Conservation (phyloP, 495 filamentous ascomycete genomes). For the Penicillium desertorum region DNA sequence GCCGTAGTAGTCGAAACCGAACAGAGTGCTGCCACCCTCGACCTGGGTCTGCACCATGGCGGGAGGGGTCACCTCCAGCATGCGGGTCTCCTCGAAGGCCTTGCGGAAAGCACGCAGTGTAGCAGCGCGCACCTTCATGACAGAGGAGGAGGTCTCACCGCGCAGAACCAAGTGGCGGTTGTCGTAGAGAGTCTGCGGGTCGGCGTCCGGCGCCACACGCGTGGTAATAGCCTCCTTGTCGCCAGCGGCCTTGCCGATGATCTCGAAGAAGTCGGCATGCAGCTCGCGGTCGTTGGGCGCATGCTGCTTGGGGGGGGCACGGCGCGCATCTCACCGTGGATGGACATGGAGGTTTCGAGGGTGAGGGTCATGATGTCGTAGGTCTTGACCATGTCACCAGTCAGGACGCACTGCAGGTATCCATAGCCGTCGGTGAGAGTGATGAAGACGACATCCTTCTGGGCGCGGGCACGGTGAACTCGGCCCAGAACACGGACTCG, state of each 20-base stretch:
- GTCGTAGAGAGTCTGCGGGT: conserved; percentile 79
- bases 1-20: conserved; percentile 92
- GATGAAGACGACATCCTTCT: conserved; percentile 87
- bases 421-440: conserved; percentile 88
- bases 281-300: conserved; percentile 89
- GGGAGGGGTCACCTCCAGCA: conserved; percentile 85
- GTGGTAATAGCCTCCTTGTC: conserved; percentile 94
- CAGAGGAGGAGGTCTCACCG: conserved; percentile 79
- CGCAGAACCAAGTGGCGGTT: conserved; percentile 89
- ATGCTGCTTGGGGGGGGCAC: conserved; percentile 72
- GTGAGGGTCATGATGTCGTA: conserved; percentile 90
- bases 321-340: conserved; percentile 85
- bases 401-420: conserved; percentile 82
- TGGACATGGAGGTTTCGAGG: conserved; percentile 81
- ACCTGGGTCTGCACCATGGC: conserved; percentile 99
- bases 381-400: conserved; percentile 81
- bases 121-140: conserved; percentile 89
- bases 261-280: conserved; percentile 88
- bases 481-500: conserved; percentile 82
- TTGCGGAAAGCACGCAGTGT: conserved; percentile 81
- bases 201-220: conserved; percentile 76
- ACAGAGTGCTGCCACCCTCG: conserved; percentile 92
- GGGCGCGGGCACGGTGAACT: conserved; percentile 77
- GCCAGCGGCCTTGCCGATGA: conserved; percentile 80
- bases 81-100: conserved; percentile 73